Conservation (phyloP, 1,284 basidiomycete genomes). For the Trichosporon sp. region DNA sequence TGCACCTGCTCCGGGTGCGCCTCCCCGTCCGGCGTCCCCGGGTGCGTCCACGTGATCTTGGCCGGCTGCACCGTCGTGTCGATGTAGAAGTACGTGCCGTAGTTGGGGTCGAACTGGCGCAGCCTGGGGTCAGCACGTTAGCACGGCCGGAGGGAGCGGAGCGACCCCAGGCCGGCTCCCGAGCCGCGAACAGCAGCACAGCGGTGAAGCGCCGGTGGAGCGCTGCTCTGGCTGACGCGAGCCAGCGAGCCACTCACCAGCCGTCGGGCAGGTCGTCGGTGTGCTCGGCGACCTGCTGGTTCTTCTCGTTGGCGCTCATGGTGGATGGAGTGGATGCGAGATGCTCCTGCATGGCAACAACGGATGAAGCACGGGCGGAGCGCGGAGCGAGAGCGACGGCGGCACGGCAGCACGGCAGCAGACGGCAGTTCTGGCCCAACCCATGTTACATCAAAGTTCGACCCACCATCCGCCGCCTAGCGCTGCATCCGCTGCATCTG, state of each 20-base stretch:
- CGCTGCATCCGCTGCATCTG: too few species aligned
- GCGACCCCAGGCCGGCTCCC: neutral
- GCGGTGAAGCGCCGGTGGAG: neutral
- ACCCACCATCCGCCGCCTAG: neutral
- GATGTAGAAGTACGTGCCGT: conserved; percentile 18
- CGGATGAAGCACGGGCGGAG: too few species aligned
- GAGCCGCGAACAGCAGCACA: neutral
- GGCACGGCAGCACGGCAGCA: too few species aligned
- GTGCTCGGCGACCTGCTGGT: conserved; percentile 2
- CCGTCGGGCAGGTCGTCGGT: conserved; percentile 17
- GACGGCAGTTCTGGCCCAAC: too few species aligned
- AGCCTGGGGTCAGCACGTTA: conserved; percentile 2
- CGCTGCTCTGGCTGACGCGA: neutral
- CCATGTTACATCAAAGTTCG: neutral
- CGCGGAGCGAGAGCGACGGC: too few species aligned
- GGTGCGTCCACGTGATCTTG: conserved; percentile 40
- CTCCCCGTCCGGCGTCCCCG: conserved; percentile 24
- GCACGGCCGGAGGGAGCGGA: neutral
- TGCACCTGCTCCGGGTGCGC: conserved; percentile 34
- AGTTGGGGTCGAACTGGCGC: conserved; percentile 6
- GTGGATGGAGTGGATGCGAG: neutral
- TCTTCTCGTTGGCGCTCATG: neutral
- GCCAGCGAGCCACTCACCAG: conserved; percentile 9
- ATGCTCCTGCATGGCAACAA: neutral
- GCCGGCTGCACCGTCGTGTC: conserved; percentile 39